phyloP scores from a whole-genome alignment of 208 protist species.

The Porcisia hertigi region DNA sequence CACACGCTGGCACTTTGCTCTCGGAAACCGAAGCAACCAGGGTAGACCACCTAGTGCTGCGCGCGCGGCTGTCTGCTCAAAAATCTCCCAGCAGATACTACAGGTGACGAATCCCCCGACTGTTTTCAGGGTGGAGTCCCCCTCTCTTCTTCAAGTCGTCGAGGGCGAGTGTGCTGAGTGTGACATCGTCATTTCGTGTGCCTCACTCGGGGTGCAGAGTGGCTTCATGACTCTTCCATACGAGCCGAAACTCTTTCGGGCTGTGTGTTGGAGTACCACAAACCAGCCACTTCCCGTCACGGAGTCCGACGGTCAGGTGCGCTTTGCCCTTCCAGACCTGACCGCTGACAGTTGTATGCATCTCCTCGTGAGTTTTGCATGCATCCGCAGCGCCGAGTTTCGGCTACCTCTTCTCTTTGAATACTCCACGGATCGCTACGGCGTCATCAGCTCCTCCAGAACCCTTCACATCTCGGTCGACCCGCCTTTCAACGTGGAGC shows the following conservation, averaged over 20 bases:
- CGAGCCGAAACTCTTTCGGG: constrained; percentile 28
- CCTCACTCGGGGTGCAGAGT: constrained; percentile 18
- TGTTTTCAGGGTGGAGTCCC: constrained; percentile 38
- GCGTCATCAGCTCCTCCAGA: constrained; percentile 20
- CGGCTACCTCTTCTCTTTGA: constrained; percentile 35
- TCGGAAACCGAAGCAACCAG: neutral
- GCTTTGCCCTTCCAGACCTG: constrained; percentile 23
- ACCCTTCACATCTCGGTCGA: constrained; percentile 33
- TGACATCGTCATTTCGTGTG: constrained; percentile 37
- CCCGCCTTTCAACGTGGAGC: constrained; percentile 39
- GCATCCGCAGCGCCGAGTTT: constrained; percentile 39
- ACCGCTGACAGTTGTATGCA: constrained; percentile 12
- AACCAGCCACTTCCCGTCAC: constrained; percentile 8
- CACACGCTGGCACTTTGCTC: constrained; percentile 24
- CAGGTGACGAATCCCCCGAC: constrained; percentile 34
- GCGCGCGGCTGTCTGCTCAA: constrained; percentile 4
- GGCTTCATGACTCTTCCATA: constrained; percentile 41
- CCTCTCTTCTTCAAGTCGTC: constrained; percentile 39
- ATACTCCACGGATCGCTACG: constrained; percentile 31
- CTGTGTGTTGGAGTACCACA: constrained; percentile 18
- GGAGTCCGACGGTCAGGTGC: constrained; percentile 10
- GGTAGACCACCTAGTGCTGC: constrained; percentile 19
- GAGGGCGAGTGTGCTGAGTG: constrained; percentile 57
- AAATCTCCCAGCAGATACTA: constrained; percentile 17
- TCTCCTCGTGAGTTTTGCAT: constrained; percentile 27